A percentile compares a stretch with the other conserved stretches of the same genome.
Conservation (phyloP, 768 basidiomycete genomes). For the Boletus speciosus region DNA sequence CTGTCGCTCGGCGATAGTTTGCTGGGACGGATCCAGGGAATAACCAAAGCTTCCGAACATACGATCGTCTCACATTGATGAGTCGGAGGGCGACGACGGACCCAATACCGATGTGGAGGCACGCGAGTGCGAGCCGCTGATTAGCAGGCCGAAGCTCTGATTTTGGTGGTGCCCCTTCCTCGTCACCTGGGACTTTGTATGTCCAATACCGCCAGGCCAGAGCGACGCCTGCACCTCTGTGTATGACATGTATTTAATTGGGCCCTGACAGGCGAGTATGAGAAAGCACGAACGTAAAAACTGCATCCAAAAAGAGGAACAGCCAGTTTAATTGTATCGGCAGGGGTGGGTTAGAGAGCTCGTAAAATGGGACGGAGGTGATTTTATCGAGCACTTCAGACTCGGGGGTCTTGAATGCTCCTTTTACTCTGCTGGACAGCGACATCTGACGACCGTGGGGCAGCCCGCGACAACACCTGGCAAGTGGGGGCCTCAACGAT, state of each 20-base stretch:
- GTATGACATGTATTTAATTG: neutral
- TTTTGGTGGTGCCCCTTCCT: constrained; percentile 12
- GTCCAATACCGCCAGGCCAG: constrained; percentile 30
- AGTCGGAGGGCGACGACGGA: constrained; percentile 28
- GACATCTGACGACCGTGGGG: constrained; percentile 14
- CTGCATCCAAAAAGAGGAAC: constrained; percentile 27
- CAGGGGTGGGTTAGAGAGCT: constrained; percentile 15
- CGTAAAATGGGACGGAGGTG: constrained; percentile 24
- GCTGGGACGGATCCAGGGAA: constrained; percentile 25
- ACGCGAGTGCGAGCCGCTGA: constrained; percentile 28
- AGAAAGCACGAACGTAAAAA: constrained; percentile 27
- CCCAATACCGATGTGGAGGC: constrained; percentile 28
- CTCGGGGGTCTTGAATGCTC: constrained; percentile 12
- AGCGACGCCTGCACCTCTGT: constrained; percentile 25
- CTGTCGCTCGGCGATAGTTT: constrained; percentile 16
- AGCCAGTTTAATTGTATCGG: constrained; percentile 26
- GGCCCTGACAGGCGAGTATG: neutral
- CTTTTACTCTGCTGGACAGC: neutral
- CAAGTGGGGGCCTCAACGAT: neutral
- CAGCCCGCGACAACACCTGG: neutral
- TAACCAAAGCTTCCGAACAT: constrained; percentile 32
- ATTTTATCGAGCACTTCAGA: constrained; percentile 18
- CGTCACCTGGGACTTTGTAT: constrained; percentile 13
- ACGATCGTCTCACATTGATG: constrained; percentile 24
- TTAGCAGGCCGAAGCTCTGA: constrained; percentile 29